Evolutionary conservation across 257 asterid species (phyloP).

Genomic region (Phtheirospermum japonicum): DNA sequence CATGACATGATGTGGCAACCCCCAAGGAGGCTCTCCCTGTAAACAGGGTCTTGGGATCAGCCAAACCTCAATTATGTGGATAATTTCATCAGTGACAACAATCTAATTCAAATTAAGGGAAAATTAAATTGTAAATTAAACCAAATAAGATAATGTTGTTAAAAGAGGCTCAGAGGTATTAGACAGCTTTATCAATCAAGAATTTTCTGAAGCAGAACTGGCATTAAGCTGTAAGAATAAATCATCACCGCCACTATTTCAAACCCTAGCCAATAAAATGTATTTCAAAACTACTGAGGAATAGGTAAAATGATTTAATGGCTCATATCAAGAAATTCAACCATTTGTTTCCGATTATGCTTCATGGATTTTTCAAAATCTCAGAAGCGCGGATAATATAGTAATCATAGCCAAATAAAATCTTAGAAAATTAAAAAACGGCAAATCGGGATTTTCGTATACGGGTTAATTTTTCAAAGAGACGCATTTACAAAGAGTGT

Average conservation of each 20-base stretch:
- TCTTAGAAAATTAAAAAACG: too few species aligned
- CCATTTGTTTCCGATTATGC: conserved; percentile 39
- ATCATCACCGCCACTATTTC: conserved; percentile 47
- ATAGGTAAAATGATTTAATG: not conserved
- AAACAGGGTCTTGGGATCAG: conserved; percentile 29
- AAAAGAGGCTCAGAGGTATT: conserved; percentile 49
- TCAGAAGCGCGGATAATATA: conserved; percentile 84
- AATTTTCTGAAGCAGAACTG: conserved; percentile 93
- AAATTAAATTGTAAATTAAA: not conserved
- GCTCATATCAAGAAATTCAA: conserved; percentile 85
- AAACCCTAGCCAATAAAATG: not conserved
- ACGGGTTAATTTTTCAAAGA: too few species aligned
- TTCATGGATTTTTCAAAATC: conserved; percentile 43
- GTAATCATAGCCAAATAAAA: conserved; percentile 46
- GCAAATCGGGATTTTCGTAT: not conserved
- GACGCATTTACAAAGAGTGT: conserved; percentile 33
- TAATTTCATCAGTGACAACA: conserved; percentile 40
- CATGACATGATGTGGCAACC: conserved; percentile 19
- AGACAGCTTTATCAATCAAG: conserved; percentile 82
- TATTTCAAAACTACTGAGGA: not conserved
- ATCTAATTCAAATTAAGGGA: too few species aligned
- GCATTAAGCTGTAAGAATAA: conserved; percentile 46
- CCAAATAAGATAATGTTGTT: not conserved
- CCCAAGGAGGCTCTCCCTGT: conserved; percentile 32
- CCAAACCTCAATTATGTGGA: conserved; percentile 38